Base-by-base conservation (phyloP, 768 basidiomycete genomes). In the Cyclocybe cylindracea region DNA sequence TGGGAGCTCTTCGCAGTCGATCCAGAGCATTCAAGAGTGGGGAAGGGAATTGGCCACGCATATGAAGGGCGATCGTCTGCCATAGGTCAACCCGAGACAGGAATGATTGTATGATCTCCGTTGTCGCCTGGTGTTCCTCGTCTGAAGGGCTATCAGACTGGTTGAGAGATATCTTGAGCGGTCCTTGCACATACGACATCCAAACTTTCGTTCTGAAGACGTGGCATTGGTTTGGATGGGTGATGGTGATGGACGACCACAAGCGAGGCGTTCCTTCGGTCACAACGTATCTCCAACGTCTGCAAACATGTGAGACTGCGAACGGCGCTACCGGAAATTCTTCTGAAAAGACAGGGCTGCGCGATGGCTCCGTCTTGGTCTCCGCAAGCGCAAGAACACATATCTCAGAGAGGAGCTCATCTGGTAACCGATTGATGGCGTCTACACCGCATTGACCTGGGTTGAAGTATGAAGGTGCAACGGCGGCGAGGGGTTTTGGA, bases 251-350 rank as follows among this genome's bases (percentile, higher is more conserved):
- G 4, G 43, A 37, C 7, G 34, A 41, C 61, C 61, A 62, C 14
- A 62, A 51, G 19, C 44, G 10, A 3, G 50, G 44, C 3, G 51
- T 33, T 5, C 13, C 7, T 16, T 50, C 34, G 2, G 42, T 38
- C 7, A 51, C 46, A 14, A 61, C 47, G 18, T 31, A 3, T 7
- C 58, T 49, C 61, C 61, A 62, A 14, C 31, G 31, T 3, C 33
- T 31, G 40, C 56, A 59, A 14, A 62, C 55, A 32, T 59, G 57
- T 11, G 53, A 51, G 7, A 62, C 51, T 10, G 48, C 38, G 13
- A 62, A 48, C 1, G 61, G 54, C 2, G 53, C 47, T 16, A 29
- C 29, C n/a, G 39, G 46, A 24, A 43, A 39, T 19, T 35, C 35
- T 8, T 32, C 16, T 3, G 55, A 56, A 10, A 56, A 24, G 8